Evolutionary conservation across 208 protist species (phyloP).

Genomic region (Leptomonas seymouri): DNA sequence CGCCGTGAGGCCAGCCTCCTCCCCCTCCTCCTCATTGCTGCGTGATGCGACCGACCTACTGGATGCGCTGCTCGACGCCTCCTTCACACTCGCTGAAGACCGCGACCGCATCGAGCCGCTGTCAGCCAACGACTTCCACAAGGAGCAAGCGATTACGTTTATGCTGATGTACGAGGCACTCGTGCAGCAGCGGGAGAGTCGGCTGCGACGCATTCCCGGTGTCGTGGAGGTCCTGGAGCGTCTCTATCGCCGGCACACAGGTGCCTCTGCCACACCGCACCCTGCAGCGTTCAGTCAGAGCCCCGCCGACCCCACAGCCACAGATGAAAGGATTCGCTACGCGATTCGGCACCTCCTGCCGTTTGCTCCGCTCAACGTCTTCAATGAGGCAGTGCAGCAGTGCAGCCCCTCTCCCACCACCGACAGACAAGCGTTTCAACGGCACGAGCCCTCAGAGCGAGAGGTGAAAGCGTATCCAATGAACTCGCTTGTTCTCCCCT

Average conservation of each 20-base stretch:
- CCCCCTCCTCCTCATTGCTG: background rate
- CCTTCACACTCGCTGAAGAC: slow-evolving; percentile 38
- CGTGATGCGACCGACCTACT: slow-evolving; percentile 43
- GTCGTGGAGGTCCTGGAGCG: slow-evolving; percentile 36
- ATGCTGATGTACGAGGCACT: slow-evolving; percentile 71
- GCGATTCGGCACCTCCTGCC: slow-evolving; percentile 38
- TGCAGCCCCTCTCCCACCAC: background rate
- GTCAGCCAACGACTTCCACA: slow-evolving; percentile 20
- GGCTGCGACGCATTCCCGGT: slow-evolving; percentile 45
- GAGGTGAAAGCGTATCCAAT: slow-evolving; percentile 34
- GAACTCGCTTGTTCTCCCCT: slow-evolving; percentile 24
- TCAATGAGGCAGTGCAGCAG: slow-evolving; percentile 17
- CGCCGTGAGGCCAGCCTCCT: background rate
- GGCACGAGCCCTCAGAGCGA: background rate
- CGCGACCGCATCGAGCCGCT: slow-evolving; percentile 31
- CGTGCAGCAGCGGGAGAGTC: slow-evolving; percentile 33
- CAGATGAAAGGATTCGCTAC: slow-evolving; percentile 19
- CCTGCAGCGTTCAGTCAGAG: background rate
- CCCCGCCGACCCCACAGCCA: background rate
- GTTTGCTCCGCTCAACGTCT: slow-evolving; percentile 25
- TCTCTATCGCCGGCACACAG: slow-evolving; percentile 32
- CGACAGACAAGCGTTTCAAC: no score
- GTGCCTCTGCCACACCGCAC: background rate
- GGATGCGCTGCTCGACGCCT: slow-evolving; percentile 46
- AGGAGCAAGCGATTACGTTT: slow-evolving; percentile 56